Percentiles rank a stretch among this genome's conserved stretches.
phyloP scores from a whole-genome alignment of 345 rosid species.

The Ailanthus altissimus region DNA sequence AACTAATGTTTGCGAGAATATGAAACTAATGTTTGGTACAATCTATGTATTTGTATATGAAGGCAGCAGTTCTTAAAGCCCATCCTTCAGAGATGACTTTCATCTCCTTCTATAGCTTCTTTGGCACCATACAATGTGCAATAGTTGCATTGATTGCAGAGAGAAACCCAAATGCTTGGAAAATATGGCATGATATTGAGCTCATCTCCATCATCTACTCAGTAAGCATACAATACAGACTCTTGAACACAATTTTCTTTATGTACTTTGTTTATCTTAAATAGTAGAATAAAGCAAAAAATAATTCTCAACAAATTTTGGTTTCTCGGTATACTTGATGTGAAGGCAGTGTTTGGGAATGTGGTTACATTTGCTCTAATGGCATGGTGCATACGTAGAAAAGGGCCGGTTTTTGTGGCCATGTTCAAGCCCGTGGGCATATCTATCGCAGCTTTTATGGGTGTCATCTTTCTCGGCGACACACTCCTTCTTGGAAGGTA shows the following conservation, averaged over 20 bases:
- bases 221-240: conserved; percentile 34
- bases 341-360: conserved; percentile 50
- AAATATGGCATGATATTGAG: conserved; percentile 35
- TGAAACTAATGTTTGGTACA: neutral
- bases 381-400: conserved; percentile 48
- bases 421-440: conserved; percentile 60
- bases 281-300: too few species aligned
- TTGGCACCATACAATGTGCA: conserved; percentile 52
- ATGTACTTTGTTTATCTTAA: neutral
- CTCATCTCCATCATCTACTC: conserved; percentile 44
- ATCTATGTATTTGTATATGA: conserved; percentile 2
- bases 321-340: neutral
- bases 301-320: neutral
- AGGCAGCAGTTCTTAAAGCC: conserved; percentile 53
- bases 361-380: conserved; percentile 28
- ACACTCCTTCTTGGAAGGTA: conserved; percentile 52
- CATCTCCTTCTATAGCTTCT: conserved; percentile 46
- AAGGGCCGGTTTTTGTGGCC: conserved; percentile 67
- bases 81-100: conserved; percentile 47
- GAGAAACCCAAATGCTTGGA: conserved; percentile 53
- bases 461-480: conserved; percentile 53
- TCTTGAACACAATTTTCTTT: too few species aligned
- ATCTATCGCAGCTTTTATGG: conserved; percentile 48
- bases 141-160: conserved; percentile 43
- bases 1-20: neutral